These are phyloP conservation scores for Mycena pura DNA, from an alignment of 768 basidiomycete genomes.

Conservation along the genomic window DNA sequence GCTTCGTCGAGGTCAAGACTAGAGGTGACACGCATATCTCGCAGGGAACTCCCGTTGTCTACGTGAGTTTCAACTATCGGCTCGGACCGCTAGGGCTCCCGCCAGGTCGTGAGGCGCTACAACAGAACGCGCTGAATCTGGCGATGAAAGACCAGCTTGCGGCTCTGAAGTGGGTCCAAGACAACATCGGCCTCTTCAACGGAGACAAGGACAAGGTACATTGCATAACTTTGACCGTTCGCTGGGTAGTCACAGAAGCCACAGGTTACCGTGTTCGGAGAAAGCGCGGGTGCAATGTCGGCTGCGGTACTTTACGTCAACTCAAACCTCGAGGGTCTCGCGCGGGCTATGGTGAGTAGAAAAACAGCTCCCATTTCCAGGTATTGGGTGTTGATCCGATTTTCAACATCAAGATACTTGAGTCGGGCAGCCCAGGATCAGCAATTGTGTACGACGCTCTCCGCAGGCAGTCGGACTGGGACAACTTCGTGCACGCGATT, in stretches of 20 bases:
- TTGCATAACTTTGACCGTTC: neutral
- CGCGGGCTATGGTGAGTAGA: slow-evolving; percentile 36
- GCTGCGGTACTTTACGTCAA: slow-evolving; percentile 44
- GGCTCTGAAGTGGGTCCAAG: slow-evolving; percentile 55
- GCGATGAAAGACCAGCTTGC: slow-evolving; percentile 46
- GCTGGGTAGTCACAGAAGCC: too few species aligned
- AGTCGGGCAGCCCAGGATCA: too few species aligned
- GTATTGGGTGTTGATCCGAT: slow-evolving; percentile 36
- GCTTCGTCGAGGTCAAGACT: too few species aligned
- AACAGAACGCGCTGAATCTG: slow-evolving; percentile 43
- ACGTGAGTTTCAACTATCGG: slow-evolving; percentile 56
- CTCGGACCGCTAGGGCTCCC: slow-evolving; percentile 52
- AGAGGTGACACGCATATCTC: too few species aligned
- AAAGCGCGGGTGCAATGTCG: slow-evolving; percentile 55
- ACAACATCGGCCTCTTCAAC: slow-evolving; percentile 60
- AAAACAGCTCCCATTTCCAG: neutral
- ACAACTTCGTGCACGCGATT: too few species aligned
- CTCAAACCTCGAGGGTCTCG: slow-evolving; percentile 34
- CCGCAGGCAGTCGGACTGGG: too few species aligned
- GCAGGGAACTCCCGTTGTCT: slow-evolving; percentile 47
- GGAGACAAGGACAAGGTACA: slow-evolving; percentile 52
- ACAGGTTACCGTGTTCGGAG: slow-evolving; percentile 52
- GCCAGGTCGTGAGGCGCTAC: slow-evolving; percentile 43
- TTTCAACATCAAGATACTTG: too few species aligned
- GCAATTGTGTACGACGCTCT: too few species aligned